A percentile compares a stretch with the other conserved stretches of the same genome.
phyloP scores from a whole-genome alignment of 495 filamentous ascomycete species.

The Symbiotaphrina buchneri region DNA sequence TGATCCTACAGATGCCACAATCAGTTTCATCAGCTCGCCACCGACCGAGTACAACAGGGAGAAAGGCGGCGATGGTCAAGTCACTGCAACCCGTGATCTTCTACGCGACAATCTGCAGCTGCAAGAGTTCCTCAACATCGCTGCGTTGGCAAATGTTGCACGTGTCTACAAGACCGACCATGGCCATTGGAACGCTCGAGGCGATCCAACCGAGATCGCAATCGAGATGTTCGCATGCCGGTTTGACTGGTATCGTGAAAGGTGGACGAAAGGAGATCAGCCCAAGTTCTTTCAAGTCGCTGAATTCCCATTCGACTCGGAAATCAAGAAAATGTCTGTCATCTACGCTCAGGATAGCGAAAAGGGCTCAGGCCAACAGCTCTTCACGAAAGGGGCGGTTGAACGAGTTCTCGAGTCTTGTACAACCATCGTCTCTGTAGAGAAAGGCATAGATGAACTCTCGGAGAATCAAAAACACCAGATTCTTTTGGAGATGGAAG shows the following conservation, averaged over 20 bases:
- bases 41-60: slow-evolving; percentile 7
- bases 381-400: slow-evolving; percentile 67
- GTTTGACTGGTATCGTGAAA: slow-evolving; percentile 30
- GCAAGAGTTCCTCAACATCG: slow-evolving; percentile 38
- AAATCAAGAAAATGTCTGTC: slow-evolving; percentile 70
- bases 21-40: slow-evolving; percentile 17
- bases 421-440: slow-evolving; percentile 10
- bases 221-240: slow-evolving; percentile 58
- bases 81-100: neutral
- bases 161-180: slow-evolving; percentile 31
- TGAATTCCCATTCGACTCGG: slow-evolving; percentile 66
- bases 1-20: slow-evolving; percentile 31
- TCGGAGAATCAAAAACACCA: slow-evolving; percentile 25
- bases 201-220: slow-evolving; percentile 70
- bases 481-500: slow-evolving; percentile 15
- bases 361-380: neutral
- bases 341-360: slow-evolving; percentile 28
- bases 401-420: slow-evolving; percentile 59
- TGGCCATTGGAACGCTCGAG: slow-evolving; percentile 44
- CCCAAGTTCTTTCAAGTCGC: slow-evolving; percentile 42
- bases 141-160: slow-evolving; percentile 63
- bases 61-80: neutral
- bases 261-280: slow-evolving; percentile 24
- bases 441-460: slow-evolving; percentile 15
- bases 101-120: slow-evolving; percentile 10